These are phyloP conservation scores for Secale cereale DNA, from an alignment of 176 grass and related monocot genomes.

Conservation along the genomic window DNA sequence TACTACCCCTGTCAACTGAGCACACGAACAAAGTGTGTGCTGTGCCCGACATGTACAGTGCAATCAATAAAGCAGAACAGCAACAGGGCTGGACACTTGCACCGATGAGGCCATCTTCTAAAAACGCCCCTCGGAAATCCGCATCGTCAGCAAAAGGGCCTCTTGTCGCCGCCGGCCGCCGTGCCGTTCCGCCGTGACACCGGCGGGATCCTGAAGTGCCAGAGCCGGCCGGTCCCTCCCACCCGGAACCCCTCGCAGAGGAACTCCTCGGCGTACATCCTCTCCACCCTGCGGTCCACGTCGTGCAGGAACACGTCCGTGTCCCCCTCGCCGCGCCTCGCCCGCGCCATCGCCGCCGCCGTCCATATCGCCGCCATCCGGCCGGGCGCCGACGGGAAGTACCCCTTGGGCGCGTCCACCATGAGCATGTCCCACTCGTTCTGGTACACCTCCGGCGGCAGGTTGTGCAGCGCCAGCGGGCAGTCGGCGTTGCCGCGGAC, in stretches of 20 bases:
- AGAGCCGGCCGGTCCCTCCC: not conserved
- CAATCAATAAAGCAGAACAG: too few relatives aligned
- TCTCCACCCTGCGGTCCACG: not conserved
- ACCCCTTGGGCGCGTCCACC: slow-evolving; percentile 61
- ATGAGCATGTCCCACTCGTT: not conserved
- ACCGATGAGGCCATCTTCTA: not conserved
- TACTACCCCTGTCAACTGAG: too few relatives aligned
- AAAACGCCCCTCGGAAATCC: not conserved
- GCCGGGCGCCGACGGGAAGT: slow-evolving; percentile 52
- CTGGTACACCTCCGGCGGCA: slow-evolving; percentile 19
- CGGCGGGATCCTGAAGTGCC: not conserved
- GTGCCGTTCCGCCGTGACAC: slow-evolving; percentile 26
- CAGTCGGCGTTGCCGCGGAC: slow-evolving; percentile 32
- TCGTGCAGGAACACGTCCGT: not conserved
- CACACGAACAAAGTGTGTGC: too few relatives aligned
- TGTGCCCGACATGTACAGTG: too few relatives aligned
- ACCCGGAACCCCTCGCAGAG: not conserved
- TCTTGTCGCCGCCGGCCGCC: slow-evolving; percentile 27
- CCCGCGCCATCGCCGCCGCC: slow-evolving; percentile 15
- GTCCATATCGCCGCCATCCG: slow-evolving; percentile 82
- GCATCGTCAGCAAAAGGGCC: not conserved
- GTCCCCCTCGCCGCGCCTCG: not conserved
- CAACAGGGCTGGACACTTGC: not conserved
- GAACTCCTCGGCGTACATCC: not conserved
- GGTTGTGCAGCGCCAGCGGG: slow-evolving; percentile 33